Evolutionary conservation across 163 green algal genomes (phyloP), one percentile per base, ranked within the genome.

Genomic region (Chlorella variabilis): DNA sequence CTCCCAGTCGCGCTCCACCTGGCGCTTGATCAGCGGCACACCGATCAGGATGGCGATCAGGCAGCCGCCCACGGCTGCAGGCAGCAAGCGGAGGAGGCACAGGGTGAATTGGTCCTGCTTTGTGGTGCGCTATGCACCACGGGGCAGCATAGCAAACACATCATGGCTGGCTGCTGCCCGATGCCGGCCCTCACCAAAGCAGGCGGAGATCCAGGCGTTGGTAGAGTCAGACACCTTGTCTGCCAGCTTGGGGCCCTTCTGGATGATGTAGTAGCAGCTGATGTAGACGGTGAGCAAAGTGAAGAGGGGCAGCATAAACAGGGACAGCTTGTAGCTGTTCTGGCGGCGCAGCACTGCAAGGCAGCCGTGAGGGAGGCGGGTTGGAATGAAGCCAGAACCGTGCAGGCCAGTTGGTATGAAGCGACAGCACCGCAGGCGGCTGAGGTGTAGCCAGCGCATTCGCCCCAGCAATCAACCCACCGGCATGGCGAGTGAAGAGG

Each of bases 131-230:
- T 54, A 54, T 15, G 15, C 45, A 54, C 45, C 11, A 54, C 11
- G 45, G 15, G 45, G 45, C 45, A 54, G 15, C 11, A 15, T 11
- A 54, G 45, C 45, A 54, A 54, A 54, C 11, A 15, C 45, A 54
- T 11, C 45, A 54, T 11, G 45, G 45, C 11, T 54, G 11, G 45
- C 11, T 54, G 45, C 45, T 54, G 45, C 45, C 15, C 45, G 11
- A 54, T n/a, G n/a, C n/a, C n/a, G n/a, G n/a, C n/a, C 9, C 54
- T 63, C 79, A 78, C 49, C 79, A 18, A 74, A 70, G 49, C 67
- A 74, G 51, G 79, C 39, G 27, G 79, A 78, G 63, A 85, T 85
- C 79, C 79, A 85, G 36, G 68, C 66, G n/a, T 78, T 79, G 13
- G n/a, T 65, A 69, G 39, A 8, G 17, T 85, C 54, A n/a, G 31